Conservation (phyloP, 176 grass and related monocot genomes). For the Elaeis guineensis region DNA sequence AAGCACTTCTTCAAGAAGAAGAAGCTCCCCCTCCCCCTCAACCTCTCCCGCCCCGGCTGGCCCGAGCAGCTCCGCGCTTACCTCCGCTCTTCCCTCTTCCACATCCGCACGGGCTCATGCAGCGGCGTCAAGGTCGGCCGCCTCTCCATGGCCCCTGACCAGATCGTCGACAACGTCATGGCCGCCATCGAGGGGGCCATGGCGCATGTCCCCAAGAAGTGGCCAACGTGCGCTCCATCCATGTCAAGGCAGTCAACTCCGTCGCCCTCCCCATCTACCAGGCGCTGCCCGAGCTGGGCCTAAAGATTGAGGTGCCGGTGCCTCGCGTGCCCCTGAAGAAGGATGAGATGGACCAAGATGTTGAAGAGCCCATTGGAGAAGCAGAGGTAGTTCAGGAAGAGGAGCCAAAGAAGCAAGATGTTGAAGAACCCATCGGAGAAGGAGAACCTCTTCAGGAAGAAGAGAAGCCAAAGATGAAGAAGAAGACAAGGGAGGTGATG, state of each 20-base stretch:
- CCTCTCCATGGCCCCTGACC: slow-evolving; percentile 62
- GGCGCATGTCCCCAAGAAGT: slow-evolving; percentile 70
- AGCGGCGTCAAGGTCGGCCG: slow-evolving; percentile 63
- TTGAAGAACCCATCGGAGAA: neutral
- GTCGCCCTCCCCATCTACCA: slow-evolving; percentile 70
- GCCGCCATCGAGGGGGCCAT: slow-evolving; percentile 31
- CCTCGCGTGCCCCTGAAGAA: slow-evolving; percentile 7
- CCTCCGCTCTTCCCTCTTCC: slow-evolving; percentile 45
- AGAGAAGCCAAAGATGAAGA: neutral
- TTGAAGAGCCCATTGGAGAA: neutral
- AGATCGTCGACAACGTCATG: slow-evolving; percentile 60
- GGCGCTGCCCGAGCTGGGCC: slow-evolving; percentile 39
- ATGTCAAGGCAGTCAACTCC: slow-evolving; percentile 52
- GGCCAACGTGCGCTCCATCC: slow-evolving; percentile 60
- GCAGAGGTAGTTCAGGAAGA: neutral
- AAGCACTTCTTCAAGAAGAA: slow-evolving; percentile 66
- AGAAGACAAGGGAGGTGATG: slow-evolving; percentile 28
- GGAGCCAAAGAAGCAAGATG: neutral
- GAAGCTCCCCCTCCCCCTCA: slow-evolving; percentile 48
- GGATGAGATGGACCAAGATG: neutral
- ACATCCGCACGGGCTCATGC: slow-evolving; percentile 52
- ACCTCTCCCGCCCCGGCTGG: slow-evolving; percentile 63
- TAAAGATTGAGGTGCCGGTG: slow-evolving; percentile 58
- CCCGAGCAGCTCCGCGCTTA: slow-evolving; percentile 57
- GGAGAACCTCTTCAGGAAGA: neutral